These are phyloP conservation scores for Boletus subparvulus DNA, from an alignment of 768 basidiomycete species.

Conservation along the genomic window DNA sequence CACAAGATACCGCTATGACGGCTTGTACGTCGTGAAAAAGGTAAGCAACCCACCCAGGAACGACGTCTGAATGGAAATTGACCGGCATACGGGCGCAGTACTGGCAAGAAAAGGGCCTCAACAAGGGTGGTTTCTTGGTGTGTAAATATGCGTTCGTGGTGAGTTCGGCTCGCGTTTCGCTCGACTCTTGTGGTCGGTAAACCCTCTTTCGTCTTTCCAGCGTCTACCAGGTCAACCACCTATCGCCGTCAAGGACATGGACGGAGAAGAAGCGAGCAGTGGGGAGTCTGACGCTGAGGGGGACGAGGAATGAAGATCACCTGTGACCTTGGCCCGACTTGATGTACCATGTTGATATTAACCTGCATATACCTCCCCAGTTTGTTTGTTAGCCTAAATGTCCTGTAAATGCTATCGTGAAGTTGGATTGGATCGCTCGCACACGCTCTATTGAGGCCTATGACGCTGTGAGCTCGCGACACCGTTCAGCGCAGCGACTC, in stretches of 20 bases:
- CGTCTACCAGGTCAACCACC: slow-evolving; percentile 26
- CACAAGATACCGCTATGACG: slow-evolving; percentile 84
- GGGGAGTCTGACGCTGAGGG: slow-evolving; percentile 7
- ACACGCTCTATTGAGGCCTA: too few relatives aligned
- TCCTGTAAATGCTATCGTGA: not conserved
- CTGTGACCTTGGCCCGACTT: too few relatives aligned
- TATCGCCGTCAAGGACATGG: slow-evolving; percentile 25
- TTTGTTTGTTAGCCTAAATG: not conserved
- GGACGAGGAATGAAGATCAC: not conserved
- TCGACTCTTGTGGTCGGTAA: not conserved
- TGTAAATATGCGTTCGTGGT: slow-evolving; percentile 88
- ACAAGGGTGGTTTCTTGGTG: slow-evolving; percentile 67
- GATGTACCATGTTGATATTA: not conserved
- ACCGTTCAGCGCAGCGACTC: too few relatives aligned
- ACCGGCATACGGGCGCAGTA: slow-evolving; percentile 40
- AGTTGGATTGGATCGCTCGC: not conserved
- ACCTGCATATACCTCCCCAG: not conserved
- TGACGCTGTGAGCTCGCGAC: too few relatives aligned
- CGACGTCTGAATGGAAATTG: not conserved
- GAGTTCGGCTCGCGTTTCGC: slow-evolving; percentile 10
- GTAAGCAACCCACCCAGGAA: slow-evolving; percentile 31
- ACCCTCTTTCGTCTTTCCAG: not conserved
- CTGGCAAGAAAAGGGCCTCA: slow-evolving; percentile 73
- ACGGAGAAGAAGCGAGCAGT: slow-evolving; percentile 2
- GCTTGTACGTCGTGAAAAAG: slow-evolving; percentile 78